Evolutionary conservation across 2,329 filamentous ascomycete species (phyloP).

Genomic region (Epichloe festucae): DNA sequence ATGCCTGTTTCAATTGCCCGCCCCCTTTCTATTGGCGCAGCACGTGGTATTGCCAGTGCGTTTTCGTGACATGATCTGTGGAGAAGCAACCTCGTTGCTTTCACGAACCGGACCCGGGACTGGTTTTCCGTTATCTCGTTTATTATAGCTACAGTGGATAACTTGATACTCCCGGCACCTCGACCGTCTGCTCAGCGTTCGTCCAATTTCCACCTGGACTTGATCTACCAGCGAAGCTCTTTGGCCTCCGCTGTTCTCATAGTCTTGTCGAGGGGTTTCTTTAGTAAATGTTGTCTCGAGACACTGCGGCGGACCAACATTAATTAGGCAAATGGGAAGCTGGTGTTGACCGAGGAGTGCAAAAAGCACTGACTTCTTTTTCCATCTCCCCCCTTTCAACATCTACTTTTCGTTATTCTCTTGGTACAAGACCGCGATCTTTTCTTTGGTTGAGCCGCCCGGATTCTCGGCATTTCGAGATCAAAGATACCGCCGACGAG

Average conservation of each 20-base stretch:
- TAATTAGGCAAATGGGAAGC: neutral
- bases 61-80: neutral
- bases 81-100: neutral
- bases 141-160: slow-evolving; percentile 3
- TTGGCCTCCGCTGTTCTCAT: neutral
- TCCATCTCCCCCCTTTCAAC: neutral
- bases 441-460: neutral
- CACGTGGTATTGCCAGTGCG: neutral
- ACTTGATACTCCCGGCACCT: neutral
- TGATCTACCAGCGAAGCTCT: slow-evolving; percentile 1
- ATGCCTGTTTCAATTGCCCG: neutral
- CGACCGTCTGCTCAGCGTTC: neutral
- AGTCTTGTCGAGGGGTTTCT: neutral
- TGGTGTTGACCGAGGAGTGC: neutral
- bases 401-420: neutral
- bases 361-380: neutral
- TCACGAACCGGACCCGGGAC: neutral
- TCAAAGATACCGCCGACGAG: neutral
- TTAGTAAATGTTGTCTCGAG: neutral
- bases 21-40: neutral
- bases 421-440: neutral
- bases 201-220: slow-evolving; percentile 2
- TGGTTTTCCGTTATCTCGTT: neutral
- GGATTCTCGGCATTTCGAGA: neutral
- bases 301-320: neutral